Conservation (phyloP, 495 filamentous ascomycete genomes). For the Podospora tetraspora region DNA sequence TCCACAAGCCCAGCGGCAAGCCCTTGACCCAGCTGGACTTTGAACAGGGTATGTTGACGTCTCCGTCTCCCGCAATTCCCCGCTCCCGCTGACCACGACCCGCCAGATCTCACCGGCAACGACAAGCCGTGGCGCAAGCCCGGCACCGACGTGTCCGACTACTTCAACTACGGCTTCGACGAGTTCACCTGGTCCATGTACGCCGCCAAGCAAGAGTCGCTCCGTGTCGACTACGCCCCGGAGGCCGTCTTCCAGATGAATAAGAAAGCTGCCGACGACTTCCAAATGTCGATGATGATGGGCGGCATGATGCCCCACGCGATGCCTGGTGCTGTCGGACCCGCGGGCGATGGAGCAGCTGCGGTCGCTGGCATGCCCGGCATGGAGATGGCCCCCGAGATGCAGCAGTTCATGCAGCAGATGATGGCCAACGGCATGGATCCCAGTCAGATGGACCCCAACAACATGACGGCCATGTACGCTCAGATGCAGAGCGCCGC, state of each 20-base stretch:
- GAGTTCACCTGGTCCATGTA: constrained; percentile 98
- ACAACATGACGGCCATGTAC: constrained; percentile 46
- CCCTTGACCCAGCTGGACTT: constrained; percentile 80
- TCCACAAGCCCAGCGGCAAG: constrained; percentile 67
- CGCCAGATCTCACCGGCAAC: constrained; percentile 65
- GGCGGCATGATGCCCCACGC: constrained; percentile 56
- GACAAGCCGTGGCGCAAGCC: constrained; percentile 95
- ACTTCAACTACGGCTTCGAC: constrained; percentile 99
- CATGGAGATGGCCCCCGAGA: constrained; percentile 70
- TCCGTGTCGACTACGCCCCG: constrained; percentile 61
- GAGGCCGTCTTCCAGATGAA: constrained; percentile 59
- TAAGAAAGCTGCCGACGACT: constrained; percentile 82
- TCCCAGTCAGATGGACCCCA: constrained; percentile 59
- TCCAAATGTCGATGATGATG: constrained; percentile 82
- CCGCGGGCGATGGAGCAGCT: constrained; percentile 21
- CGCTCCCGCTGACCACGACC: constrained; percentile 14
- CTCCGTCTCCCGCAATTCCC: neutral
- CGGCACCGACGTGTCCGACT: constrained; percentile 91
- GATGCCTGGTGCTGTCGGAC: constrained; percentile 17
- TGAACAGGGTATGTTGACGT: constrained; percentile 52
- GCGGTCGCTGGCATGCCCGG: constrained; percentile 55
- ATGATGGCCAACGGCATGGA: constrained; percentile 85
- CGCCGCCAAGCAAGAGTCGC: constrained; percentile 75
- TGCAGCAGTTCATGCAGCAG: constrained; percentile 74
- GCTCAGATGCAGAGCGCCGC: constrained; percentile 40